A percentile compares a stretch with the other conserved stretches of the same genome.
These are phyloP conservation scores for Rhodotorula graminis DNA, from an alignment of 768 basidiomycete species.

Conservation along the genomic window DNA sequence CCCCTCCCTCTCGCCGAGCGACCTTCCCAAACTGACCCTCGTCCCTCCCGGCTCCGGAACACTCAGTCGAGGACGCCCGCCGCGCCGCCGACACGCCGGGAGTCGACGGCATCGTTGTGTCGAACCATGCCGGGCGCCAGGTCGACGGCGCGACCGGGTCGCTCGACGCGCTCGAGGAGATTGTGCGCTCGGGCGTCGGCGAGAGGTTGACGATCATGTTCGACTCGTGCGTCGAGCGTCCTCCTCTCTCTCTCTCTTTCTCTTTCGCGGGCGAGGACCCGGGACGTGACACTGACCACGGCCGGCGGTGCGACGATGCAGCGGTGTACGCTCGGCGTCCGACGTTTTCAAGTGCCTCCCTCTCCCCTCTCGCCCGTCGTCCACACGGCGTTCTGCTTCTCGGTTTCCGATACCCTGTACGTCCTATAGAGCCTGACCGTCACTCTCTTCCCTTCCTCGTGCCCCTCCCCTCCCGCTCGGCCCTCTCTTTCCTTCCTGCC, in stretches of 20 bases:
- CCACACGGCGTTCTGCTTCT: no score
- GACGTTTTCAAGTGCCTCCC: constrained; percentile 58
- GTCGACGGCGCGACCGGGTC: constrained; percentile 73
- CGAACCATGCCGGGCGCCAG: constrained; percentile 62
- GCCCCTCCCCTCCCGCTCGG: no score
- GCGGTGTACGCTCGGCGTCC: constrained; percentile 66
- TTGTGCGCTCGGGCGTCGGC: constrained; percentile 57
- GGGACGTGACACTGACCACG: no score
- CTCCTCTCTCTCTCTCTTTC: not conserved
- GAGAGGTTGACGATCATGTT: constrained; percentile 69
- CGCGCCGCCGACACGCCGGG: constrained; percentile 60
- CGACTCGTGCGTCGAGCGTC: constrained; percentile 50
- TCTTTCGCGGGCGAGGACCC: not conserved
- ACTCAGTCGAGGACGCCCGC: constrained; percentile 59
- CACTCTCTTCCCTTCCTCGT: no score
- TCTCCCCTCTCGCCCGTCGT: no score
- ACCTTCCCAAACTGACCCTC: no score
- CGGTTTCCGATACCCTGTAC: no score
- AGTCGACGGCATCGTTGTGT: constrained; percentile 58
- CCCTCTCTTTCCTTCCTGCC: no score
- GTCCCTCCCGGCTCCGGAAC: no score
- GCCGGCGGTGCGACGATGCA: not conserved
- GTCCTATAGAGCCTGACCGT: no score
- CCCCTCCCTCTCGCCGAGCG: no score
- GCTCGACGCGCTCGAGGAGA: constrained; percentile 63